These are phyloP conservation scores for Bassia scoparia DNA, from an alignment of 148 eudicot genomes.

Conservation along the genomic window DNA sequence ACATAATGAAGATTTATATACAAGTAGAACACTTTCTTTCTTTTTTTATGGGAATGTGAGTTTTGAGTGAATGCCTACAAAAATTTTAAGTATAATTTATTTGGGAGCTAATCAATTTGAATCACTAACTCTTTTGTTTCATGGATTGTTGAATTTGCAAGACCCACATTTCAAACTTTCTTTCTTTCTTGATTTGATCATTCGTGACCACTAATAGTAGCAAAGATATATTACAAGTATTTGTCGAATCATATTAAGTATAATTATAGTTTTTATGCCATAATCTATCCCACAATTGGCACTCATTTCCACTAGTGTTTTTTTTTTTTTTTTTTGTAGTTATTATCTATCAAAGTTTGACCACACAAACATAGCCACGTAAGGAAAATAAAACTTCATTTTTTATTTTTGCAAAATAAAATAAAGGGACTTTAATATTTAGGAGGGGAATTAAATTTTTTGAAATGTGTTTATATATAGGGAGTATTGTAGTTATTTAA, in stretches of 20 bases:
- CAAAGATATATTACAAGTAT: background rate
- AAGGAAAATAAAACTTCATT: no score
- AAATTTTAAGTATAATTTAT: constrained; percentile 9
- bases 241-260: background rate
- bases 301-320: no score
- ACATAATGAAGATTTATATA: background rate
- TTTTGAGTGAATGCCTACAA: constrained; percentile 5
- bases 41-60: constrained; percentile 20
- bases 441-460: no score
- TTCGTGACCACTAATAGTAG: background rate
- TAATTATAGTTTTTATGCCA: background rate
- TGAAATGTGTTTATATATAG: no score
- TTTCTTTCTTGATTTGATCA: background rate
- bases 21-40: background rate
- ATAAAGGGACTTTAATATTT: no score
- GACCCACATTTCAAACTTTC: constrained; percentile 1
- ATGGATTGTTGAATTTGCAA: constrained; percentile 20
- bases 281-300: no score
- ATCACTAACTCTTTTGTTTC: constrained; percentile 34
- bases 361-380: no score
- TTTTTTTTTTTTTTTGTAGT: no score
- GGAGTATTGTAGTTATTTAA: no score
- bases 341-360: no score
- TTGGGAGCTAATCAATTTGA: constrained; percentile 29
- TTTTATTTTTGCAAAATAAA: no score